Evolutionary conservation across 2,329 filamentous ascomycete species (phyloP).

Genomic region (Thelonectria rubi): DNA sequence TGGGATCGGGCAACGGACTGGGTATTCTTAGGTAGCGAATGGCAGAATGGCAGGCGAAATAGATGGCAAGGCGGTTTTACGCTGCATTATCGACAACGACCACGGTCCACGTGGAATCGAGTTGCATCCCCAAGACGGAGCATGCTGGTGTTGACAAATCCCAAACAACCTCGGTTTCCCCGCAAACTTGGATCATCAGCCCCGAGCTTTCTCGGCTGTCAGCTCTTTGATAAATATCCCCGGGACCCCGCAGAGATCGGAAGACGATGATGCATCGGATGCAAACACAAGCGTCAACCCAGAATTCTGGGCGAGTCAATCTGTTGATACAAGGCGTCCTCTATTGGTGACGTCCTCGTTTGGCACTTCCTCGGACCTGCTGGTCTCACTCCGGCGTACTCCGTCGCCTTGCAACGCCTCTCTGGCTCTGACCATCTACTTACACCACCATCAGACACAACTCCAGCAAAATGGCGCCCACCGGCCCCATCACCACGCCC

Average conservation of each 20-base stretch:
- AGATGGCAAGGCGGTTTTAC: neutral
- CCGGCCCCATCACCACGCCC: conserved; percentile 74
- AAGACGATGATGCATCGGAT: neutral
- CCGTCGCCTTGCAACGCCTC: too few species aligned
- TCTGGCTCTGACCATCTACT: neutral
- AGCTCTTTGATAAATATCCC: conserved; percentile 22
- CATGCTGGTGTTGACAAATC: too few species aligned
- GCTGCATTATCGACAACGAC: neutral
- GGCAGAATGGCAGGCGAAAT: conserved; percentile 1
- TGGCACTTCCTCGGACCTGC: too few species aligned
- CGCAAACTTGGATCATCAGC: conserved; percentile 35
- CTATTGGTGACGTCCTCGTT: neutral
- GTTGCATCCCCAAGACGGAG: conserved; percentile 44
- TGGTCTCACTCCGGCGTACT: too few species aligned
- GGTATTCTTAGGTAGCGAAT: conserved; percentile 3
- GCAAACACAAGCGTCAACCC: neutral
- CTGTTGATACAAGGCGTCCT: neutral
- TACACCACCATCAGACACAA: conserved; percentile 1
- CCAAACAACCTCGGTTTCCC: conserved; percentile 45
- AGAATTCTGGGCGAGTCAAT: neutral
- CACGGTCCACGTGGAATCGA: conserved; percentile 27
- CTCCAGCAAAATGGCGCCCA: conserved; percentile 49
- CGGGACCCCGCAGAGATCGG: conserved; percentile 4
- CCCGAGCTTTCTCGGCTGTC: conserved; percentile 27
- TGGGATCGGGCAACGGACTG: neutral